Conservation (phyloP, 805 yeast genomes). For the Candida arabinofermentans region DNA sequence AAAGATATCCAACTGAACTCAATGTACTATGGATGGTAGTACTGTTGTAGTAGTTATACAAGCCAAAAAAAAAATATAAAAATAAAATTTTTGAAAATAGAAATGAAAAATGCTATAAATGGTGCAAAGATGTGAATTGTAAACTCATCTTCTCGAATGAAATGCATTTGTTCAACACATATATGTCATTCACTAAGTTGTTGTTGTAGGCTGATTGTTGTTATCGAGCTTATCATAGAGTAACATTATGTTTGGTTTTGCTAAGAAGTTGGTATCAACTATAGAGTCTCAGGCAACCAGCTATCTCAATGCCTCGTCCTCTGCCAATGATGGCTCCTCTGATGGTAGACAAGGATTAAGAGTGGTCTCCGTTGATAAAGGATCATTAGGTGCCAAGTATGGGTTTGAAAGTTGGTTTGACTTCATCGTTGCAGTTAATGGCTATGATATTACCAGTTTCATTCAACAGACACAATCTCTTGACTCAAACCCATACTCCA, state of each 20-base stretch:
- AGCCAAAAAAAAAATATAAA: too few species aligned
- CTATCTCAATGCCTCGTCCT: conserved; percentile 21
- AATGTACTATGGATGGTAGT: too few species aligned
- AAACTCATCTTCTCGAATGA: too few species aligned
- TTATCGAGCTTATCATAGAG: background rate
- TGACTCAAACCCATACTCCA: conserved; percentile 27
- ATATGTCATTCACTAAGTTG: too few species aligned
- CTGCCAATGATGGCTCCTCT: conserved; percentile 29
- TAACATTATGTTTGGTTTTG: conserved; percentile 51
- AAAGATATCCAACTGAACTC: too few species aligned
- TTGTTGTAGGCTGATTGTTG: too few species aligned
- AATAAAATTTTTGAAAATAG: too few species aligned
- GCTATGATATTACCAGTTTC: conserved; percentile 47
- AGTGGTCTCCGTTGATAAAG: conserved; percentile 44
- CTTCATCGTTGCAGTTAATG: conserved; percentile 75
- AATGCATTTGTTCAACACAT: too few species aligned
- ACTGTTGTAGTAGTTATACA: too few species aligned
- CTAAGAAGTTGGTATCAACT: conserved; percentile 56
- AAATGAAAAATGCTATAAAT: too few species aligned
- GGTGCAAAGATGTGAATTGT: too few species aligned
- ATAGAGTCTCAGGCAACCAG: conserved; percentile 36
- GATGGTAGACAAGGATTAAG: conserved; percentile 49
- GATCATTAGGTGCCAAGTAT: conserved; percentile 43
- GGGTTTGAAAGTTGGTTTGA: conserved; percentile 87
- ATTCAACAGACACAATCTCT: conserved; percentile 20